A percentile compares a stretch with the other conserved stretches of the same genome.
Conservation (phyloP, 768 basidiomycete species). For the Obba rivulosa region DNA sequence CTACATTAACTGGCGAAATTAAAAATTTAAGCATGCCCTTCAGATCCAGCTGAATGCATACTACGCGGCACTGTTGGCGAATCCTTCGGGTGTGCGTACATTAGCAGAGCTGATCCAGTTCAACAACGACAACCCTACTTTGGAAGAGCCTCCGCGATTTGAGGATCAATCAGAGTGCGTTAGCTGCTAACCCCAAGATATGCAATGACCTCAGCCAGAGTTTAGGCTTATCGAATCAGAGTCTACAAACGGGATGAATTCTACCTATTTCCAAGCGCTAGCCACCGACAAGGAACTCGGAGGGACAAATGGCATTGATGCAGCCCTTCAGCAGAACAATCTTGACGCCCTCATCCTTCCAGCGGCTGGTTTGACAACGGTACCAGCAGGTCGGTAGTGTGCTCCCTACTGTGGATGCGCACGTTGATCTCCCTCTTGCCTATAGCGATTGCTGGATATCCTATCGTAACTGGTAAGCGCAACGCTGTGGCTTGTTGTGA, state of each 20-base stretch:
- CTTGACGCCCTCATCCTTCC: constrained; percentile 29
- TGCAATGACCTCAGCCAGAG: constrained; percentile 26
- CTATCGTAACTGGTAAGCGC: constrained; percentile 51
- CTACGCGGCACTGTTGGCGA: constrained; percentile 13
- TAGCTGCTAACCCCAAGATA: constrained; percentile 6
- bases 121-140: constrained; percentile 47
- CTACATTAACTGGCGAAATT: not conserved
- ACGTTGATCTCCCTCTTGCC: constrained; percentile 14
- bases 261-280: constrained; percentile 24
- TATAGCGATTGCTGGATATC: constrained; percentile 56
- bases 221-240: constrained; percentile 21
- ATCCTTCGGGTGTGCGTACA: constrained; percentile 24
- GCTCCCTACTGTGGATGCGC: not conserved
- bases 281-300: constrained; percentile 24
- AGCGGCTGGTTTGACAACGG: constrained; percentile 23
- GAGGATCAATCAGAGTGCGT: constrained; percentile 29
- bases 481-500: not conserved
- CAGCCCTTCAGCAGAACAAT: constrained; percentile 21
- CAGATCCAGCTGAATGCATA: constrained; percentile 24
- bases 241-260: constrained; percentile 16
- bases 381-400: constrained; percentile 1
- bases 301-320: constrained; percentile 26
- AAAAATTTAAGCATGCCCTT: not conserved
- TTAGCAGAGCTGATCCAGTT: constrained; percentile 52
- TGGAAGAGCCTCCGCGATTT: constrained; percentile 27